phyloP scores from a whole-genome alignment of 2,329 filamentous ascomycete genomes.

The Scedosporium dehoogii region DNA sequence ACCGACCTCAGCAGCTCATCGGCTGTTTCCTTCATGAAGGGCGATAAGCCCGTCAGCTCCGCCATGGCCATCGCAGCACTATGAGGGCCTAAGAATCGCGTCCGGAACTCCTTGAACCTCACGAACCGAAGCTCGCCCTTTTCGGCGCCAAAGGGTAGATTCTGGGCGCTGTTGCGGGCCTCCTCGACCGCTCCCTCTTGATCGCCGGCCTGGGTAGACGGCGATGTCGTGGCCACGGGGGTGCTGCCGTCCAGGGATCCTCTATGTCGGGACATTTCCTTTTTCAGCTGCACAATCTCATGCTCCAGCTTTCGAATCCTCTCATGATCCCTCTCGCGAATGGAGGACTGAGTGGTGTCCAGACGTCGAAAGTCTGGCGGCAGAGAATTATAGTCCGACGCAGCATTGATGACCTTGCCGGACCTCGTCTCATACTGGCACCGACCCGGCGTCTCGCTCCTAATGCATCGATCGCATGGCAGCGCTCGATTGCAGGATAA shows the following conservation, averaged over 20 bases:
- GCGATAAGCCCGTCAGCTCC: slow-evolving; percentile 45
- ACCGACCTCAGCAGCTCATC: slow-evolving; percentile 52
- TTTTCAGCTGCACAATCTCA: slow-evolving; percentile 48
- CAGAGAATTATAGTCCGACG: slow-evolving; percentile 26
- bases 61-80: slow-evolving; percentile 52
- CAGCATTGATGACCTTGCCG: slow-evolving; percentile 37
- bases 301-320: slow-evolving; percentile 49
- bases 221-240: slow-evolving; percentile 32
- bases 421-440: slow-evolving; percentile 51
- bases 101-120: slow-evolving; percentile 49
- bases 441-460: slow-evolving; percentile 49
- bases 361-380: slow-evolving; percentile 31
- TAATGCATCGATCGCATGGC: slow-evolving; percentile 52
- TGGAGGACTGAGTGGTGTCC: slow-evolving; percentile 27
- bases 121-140: slow-evolving; percentile 48
- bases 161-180: slow-evolving; percentile 1
- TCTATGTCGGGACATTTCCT: slow-evolving; percentile 33
- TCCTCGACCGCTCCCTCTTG: slow-evolving; percentile 22
- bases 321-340: slow-evolving; percentile 42
- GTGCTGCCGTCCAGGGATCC: slow-evolving; percentile 41
- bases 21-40: slow-evolving; percentile 53
- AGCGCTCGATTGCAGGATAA: slow-evolving; percentile 52
- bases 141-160: slow-evolving; percentile 22
- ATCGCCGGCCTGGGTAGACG: slow-evolving; percentile 34
- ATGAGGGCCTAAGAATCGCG: slow-evolving; percentile 49